These are phyloP conservation scores for Medicago ruthenica DNA, from an alignment of 306 rosid genomes.

Conservation along the genomic window DNA sequence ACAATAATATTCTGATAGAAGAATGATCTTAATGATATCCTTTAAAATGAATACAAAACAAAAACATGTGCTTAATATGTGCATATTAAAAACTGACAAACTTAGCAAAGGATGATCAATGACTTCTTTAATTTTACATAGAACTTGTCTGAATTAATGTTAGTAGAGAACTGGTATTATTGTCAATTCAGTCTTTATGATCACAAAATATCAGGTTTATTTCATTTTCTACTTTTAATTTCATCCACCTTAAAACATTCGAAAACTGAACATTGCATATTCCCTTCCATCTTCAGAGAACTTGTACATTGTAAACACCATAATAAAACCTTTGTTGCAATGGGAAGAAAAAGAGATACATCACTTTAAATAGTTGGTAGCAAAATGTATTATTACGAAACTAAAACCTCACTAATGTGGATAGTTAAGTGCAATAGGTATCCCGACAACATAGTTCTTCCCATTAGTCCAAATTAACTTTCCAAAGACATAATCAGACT, in stretches of 20 bases:
- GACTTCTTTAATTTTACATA: neutral
- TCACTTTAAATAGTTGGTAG: neutral
- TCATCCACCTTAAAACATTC: neutral
- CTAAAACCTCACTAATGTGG: neutral
- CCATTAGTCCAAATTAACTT: conserved; percentile 54
- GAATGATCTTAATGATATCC: neutral
- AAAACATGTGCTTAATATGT: neutral
- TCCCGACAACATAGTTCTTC: conserved; percentile 54
- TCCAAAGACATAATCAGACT: conserved; percentile 42
- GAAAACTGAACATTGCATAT: neutral
- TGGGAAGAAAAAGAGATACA: neutral
- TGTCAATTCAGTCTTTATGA: neutral
- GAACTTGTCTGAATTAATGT: neutral
- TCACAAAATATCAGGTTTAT: neutral
- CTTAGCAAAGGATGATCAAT: neutral
- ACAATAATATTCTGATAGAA: no score
- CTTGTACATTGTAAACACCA: no score
- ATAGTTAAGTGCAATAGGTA: conserved; percentile 44
- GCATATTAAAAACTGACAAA: no score
- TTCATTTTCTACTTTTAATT: neutral
- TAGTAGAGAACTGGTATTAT: neutral
- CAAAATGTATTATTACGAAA: neutral
- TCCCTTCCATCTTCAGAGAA: neutral
- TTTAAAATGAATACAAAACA: no score
- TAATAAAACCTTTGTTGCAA: neutral